A percentile compares a stretch with the other conserved stretches of the same genome.
phyloP scores from a whole-genome alignment of 805 yeast species.

The Metahyphopichia silvanorum region DNA sequence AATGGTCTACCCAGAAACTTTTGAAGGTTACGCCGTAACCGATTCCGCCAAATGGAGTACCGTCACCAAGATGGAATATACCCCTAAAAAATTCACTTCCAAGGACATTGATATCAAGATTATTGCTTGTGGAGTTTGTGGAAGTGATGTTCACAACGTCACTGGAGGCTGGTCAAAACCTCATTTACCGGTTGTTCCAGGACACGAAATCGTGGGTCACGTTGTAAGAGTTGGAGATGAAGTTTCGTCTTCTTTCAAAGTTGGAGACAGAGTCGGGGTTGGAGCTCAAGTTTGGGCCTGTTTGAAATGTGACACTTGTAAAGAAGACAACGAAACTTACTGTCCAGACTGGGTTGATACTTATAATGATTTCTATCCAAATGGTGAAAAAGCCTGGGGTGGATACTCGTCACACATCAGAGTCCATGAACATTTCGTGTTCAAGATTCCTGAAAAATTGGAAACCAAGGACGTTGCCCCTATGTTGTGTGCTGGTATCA shows the following conservation, averaged over 20 bases:
- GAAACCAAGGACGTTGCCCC: slow-evolving; percentile 47
- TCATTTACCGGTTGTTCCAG: slow-evolving; percentile 40
- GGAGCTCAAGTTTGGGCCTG: slow-evolving; percentile 72
- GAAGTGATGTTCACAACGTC: slow-evolving; percentile 53
- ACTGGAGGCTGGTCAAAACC: slow-evolving; percentile 50
- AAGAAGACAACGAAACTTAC: slow-evolving; percentile 37
- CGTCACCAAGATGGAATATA: slow-evolving; percentile 28
- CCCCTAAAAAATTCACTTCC: slow-evolving; percentile 21
- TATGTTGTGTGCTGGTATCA: slow-evolving; percentile 55
- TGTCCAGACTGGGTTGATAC: slow-evolving; percentile 52
- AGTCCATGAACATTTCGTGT: slow-evolving; percentile 42
- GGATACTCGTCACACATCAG: slow-evolving; percentile 50
- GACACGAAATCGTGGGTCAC: slow-evolving; percentile 65
- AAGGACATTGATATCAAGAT: slow-evolving; percentile 55
- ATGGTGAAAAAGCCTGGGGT: slow-evolving; percentile 34
- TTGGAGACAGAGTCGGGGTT: slow-evolving; percentile 78
- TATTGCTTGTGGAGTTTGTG: slow-evolving; percentile 66
- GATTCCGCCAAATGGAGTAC: slow-evolving; percentile 27
- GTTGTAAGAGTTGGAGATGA: slow-evolving; percentile 59
- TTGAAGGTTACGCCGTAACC: slow-evolving; percentile 34
- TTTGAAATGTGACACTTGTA: slow-evolving; percentile 55
- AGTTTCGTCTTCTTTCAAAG: slow-evolving; percentile 45
- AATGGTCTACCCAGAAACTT: slow-evolving; percentile 24
- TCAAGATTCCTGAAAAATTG: slow-evolving; percentile 46
- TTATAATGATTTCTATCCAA: slow-evolving; percentile 43